Conservation (phyloP, 73 alveolate genomes). For the Blepharisma stoltei region DNA sequence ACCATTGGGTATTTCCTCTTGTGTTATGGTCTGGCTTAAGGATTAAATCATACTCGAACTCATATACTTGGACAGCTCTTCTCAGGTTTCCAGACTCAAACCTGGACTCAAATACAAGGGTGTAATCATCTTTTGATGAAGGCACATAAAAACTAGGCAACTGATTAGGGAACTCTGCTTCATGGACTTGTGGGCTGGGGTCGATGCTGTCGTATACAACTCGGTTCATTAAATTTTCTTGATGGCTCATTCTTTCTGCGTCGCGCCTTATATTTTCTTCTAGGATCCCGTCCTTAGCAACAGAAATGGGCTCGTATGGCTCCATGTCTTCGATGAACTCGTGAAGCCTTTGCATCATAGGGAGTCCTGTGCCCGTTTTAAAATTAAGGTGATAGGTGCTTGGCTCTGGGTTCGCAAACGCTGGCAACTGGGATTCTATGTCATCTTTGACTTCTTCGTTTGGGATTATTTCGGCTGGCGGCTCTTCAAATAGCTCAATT, state of each 20-base stretch:
- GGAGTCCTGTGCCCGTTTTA: constrained; percentile 43
- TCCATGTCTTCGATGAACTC: constrained; percentile 33
- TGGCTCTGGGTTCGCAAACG: too few relatives aligned
- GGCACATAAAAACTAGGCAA: constrained; percentile 58
- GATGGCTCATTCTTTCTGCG: constrained; percentile 70
- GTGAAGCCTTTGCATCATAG: constrained; percentile 19
- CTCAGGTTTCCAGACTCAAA: constrained; percentile 98
- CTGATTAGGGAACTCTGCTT: constrained; percentile 34
- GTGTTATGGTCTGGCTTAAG: constrained; percentile 98
- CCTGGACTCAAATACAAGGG: constrained; percentile 65
- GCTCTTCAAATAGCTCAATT: too few relatives aligned
- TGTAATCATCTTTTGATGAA: constrained; percentile 52
- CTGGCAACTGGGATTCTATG: too few relatives aligned
- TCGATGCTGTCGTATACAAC: constrained; percentile 81
- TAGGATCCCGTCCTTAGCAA: constrained; percentile 57
- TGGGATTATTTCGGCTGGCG: too few relatives aligned
- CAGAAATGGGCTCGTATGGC: constrained; percentile 43
- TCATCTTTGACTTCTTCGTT: too few relatives aligned
- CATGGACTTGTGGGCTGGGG: constrained; percentile 59
- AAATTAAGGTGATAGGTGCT: not conserved
- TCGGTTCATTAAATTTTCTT: constrained; percentile 75
- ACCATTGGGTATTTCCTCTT: constrained; percentile 99
- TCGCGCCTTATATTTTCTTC: constrained; percentile 67
- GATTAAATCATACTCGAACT: constrained; percentile 88
- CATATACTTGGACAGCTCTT: constrained; percentile 79